phyloP scores from a whole-genome alignment of 108 stramenopile species.

The Stephanodiscus minutulus region DNA sequence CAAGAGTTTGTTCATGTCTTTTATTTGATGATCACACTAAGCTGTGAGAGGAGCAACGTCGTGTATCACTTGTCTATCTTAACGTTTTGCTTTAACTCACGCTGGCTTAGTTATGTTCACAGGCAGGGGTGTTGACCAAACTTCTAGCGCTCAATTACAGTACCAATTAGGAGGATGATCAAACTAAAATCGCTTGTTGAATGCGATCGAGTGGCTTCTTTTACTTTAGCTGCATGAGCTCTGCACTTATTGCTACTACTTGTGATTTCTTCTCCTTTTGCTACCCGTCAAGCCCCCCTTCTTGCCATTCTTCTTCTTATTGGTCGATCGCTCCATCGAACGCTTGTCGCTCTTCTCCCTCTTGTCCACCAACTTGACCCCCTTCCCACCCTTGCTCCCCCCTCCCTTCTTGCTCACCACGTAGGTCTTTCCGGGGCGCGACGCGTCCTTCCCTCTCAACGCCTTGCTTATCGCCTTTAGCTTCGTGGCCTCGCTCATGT shows the following conservation, averaged over 20 bases:
- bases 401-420: conserved; percentile 89
- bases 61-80: too few species aligned
- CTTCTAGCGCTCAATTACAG: not conserved
- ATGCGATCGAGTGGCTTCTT: too few species aligned
- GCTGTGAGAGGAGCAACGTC: too few species aligned
- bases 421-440: conserved; percentile 85
- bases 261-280: conserved; percentile 74
- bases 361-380: conserved; percentile 94
- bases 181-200: too few species aligned
- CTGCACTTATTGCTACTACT: conserved; percentile 29
- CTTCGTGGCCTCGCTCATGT: conserved; percentile 96
- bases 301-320: conserved; percentile 84
- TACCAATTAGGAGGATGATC: not conserved
- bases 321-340: conserved; percentile 70
- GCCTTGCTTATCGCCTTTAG: conserved; percentile 97
- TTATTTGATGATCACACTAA: too few species aligned
- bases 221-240: not conserved
- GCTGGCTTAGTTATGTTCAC: too few species aligned
- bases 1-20: too few species aligned
- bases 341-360: conserved; percentile 93
- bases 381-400: conserved; percentile 78
- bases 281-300: conserved; percentile 80
- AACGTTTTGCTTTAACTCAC: too few species aligned
- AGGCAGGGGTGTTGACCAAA: too few species aligned
- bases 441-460: conserved; percentile 77